A percentile compares a stretch with the other conserved stretches of the same genome.
phyloP scores from a whole-genome alignment of 108 stramenopile species.

The Cylindrotheca fusiformis region DNA sequence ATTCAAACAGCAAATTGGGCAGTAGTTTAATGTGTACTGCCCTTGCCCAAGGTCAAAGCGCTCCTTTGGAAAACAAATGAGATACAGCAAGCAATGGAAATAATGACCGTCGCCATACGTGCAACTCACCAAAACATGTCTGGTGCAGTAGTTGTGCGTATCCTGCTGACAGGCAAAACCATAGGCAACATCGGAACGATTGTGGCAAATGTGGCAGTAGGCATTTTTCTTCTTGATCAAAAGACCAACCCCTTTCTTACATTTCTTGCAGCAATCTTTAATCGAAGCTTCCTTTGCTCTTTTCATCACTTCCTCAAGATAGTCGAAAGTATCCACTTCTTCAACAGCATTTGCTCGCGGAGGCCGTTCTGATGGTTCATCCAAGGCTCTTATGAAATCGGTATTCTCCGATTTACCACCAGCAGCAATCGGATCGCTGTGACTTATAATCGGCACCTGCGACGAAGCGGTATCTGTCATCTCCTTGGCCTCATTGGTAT shows the following conservation, averaged over 20 bases:
- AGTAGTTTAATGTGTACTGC: not conserved
- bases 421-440: too few relatives aligned
- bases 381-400: too few relatives aligned
- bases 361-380: too few relatives aligned
- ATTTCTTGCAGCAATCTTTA: not conserved
- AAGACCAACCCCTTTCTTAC: not conserved
- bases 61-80: not conserved
- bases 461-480: too few relatives aligned
- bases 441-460: too few relatives aligned
- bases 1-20: not conserved
- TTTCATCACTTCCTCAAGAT: not conserved
- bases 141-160: not conserved
- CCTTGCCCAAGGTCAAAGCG: not conserved
- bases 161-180: not conserved
- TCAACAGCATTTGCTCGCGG: too few relatives aligned
- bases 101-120: not conserved
- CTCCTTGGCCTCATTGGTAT: too few relatives aligned
- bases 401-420: too few relatives aligned
- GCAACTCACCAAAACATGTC: not conserved
- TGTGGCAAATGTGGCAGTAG: not conserved
- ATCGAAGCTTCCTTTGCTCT: not conserved
- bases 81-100: not conserved
- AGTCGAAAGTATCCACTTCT: not conserved
- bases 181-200: not conserved
- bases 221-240: not conserved